phyloP scores from a whole-genome alignment of 202 grass and related monocot species.

The Carex sylvatica region DNA sequence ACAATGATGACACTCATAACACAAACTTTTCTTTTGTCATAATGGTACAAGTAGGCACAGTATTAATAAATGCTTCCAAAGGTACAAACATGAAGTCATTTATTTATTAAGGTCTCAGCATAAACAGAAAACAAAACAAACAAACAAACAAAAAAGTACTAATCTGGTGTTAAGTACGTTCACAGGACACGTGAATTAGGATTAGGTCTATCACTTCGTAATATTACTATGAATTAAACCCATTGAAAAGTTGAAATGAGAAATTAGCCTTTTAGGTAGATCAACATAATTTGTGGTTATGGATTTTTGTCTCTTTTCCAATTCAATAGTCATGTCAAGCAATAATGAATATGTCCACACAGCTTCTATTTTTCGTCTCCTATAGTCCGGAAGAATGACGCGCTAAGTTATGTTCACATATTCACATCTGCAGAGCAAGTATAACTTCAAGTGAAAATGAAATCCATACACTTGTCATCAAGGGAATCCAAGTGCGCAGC shows the following conservation, averaged over 20 bases:
- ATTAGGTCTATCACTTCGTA: no score
- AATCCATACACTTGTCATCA: neutral
- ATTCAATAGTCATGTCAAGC: neutral
- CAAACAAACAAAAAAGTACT: no score
- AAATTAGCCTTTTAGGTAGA: neutral
- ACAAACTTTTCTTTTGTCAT: neutral
- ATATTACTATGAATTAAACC: no score
- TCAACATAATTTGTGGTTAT: neutral
- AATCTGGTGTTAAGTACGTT: no score
- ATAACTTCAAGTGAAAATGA: neutral
- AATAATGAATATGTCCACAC: no score
- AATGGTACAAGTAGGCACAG: neutral
- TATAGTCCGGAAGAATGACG: no score
- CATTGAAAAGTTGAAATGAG: neutral
- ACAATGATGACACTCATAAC: neutral
- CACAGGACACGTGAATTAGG: no score
- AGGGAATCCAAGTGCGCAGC: neutral
- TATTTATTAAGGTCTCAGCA: neutral
- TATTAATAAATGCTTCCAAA: neutral
- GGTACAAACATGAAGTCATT: neutral
- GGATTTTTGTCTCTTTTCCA: neutral
- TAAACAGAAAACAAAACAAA: neutral
- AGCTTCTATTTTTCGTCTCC: no score
- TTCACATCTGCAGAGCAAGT: no score
- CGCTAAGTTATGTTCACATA: no score